A percentile compares a stretch with the other conserved stretches of the same genome.
phyloP scores from a whole-genome alignment of 1,284 basidiomycete species.

The Austropuccinia psidii region DNA sequence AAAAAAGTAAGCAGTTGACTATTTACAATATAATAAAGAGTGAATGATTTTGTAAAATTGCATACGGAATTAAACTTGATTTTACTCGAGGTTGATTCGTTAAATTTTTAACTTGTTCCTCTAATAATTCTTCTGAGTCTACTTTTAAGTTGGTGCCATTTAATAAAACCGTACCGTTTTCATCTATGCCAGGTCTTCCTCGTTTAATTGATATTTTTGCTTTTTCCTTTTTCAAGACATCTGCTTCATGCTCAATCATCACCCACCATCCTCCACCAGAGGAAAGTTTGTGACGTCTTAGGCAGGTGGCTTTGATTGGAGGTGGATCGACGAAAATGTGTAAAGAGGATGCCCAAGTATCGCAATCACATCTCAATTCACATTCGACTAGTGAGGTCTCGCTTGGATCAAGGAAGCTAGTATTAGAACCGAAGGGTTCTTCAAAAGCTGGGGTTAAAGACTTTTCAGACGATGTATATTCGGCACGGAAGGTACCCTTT shows the following conservation, averaged over 20 bases:
- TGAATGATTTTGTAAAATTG: constrained; percentile 1
- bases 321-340: constrained; percentile 92
- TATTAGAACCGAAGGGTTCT: constrained; percentile 39
- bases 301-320: constrained; percentile 70
- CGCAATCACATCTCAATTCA: constrained; percentile 86
- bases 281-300: constrained; percentile 79
- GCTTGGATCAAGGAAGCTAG: constrained; percentile 16
- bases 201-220: constrained; percentile 67
- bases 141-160: constrained; percentile 80
- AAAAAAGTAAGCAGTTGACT: too few relatives aligned
- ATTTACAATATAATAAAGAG: neutral
- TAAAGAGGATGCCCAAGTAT: constrained; percentile 78
- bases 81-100: constrained; percentile 77
- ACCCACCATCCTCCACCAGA: constrained; percentile 95
- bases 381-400: constrained; percentile 65
- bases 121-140: constrained; percentile 83
- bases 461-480: constrained; percentile 56
- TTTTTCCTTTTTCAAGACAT: constrained; percentile 66
- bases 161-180: constrained; percentile 69
- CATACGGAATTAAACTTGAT: constrained; percentile 76
- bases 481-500: constrained; percentile 67
- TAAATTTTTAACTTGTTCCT: constrained; percentile 76
- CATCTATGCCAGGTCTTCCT: constrained; percentile 52
- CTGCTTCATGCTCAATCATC: constrained; percentile 77
- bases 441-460: constrained; percentile 34